Conservation (phyloP, 1,139 yeast species). For the Kodamaea anthophila region DNA sequence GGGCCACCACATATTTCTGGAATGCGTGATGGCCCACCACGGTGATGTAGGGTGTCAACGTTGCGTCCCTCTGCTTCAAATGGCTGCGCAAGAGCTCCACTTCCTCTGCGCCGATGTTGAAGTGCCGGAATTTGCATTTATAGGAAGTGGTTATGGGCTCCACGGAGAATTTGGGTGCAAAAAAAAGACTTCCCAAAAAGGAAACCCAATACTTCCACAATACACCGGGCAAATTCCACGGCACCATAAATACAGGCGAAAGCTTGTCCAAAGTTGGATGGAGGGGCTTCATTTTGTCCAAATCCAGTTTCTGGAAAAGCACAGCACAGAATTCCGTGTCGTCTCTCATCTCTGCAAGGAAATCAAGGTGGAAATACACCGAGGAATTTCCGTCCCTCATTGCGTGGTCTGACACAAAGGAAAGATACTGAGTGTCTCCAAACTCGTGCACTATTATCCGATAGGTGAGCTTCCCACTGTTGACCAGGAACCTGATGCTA, state of each 20-base stretch:
- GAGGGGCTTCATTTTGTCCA: constrained; percentile 1
- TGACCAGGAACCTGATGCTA: constrained; percentile 3
- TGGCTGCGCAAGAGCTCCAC: constrained; percentile 3
- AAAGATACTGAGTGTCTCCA: constrained; percentile 6
- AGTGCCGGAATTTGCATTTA: constrained; percentile 5
- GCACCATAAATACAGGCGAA: constrained; percentile 4
- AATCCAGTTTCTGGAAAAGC: constrained; percentile 5
- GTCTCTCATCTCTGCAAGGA: constrained; percentile 3
- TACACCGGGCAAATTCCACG: constrained; percentile 3
- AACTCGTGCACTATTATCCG: constrained; percentile 6
- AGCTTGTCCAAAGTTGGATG: constrained; percentile 6
- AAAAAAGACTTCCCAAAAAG: constrained; percentile 1
- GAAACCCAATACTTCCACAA: constrained; percentile 4
- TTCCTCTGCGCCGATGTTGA: constrained; percentile 3
- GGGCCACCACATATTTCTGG: constrained; percentile 5
- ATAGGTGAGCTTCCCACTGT: constrained; percentile 5
- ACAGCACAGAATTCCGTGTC: constrained; percentile 1
- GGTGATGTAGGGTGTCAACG: constrained; percentile 7
- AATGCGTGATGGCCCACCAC: constrained; percentile 6
- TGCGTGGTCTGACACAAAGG: constrained; percentile 7
- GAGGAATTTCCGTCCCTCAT: constrained; percentile 7
- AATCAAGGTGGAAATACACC: constrained; percentile 6
- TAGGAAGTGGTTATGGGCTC: constrained; percentile 5
- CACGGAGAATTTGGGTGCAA: constrained; percentile 6
- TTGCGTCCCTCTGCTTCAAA: constrained; percentile 3